phyloP scores from a whole-genome alignment of 2,329 filamentous ascomycete genomes.

The Penicillium sp. region DNA sequence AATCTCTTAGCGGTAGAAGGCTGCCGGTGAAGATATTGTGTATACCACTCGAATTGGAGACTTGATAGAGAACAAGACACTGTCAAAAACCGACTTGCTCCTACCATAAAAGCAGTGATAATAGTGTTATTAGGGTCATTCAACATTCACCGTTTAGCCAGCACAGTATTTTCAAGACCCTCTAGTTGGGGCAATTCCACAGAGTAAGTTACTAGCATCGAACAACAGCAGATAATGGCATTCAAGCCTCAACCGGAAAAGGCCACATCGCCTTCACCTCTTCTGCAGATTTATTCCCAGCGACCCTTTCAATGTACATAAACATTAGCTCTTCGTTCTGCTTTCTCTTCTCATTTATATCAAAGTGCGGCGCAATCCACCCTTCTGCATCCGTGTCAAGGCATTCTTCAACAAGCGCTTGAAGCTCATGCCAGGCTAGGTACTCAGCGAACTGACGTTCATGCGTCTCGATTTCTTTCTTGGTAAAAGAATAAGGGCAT shows the following conservation, averaged over 20 bases:
- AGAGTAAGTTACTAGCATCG: too few species aligned
- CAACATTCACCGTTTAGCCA: too few species aligned
- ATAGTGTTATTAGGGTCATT: too few species aligned
- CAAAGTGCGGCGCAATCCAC: slow-evolving; percentile 32
- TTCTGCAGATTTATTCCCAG: slow-evolving; percentile 15
- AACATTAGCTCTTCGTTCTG: slow-evolving; percentile 26
- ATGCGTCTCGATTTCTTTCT: slow-evolving; percentile 27
- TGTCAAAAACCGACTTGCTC: too few species aligned
- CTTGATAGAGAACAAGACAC: too few species aligned
- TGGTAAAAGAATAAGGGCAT: slow-evolving; percentile 28
- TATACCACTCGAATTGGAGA: too few species aligned
- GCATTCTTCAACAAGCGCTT: slow-evolving; percentile 24
- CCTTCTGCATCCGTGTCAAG: slow-evolving; percentile 35
- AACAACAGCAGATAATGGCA: too few species aligned
- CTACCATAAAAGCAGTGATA: too few species aligned
- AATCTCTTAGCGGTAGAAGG: too few species aligned
- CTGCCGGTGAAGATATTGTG: too few species aligned
- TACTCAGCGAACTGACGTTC: slow-evolving; percentile 31
- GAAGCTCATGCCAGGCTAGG: slow-evolving; percentile 24
- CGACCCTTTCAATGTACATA: slow-evolving; percentile 17
- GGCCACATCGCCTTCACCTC: slow-evolving; percentile 21
- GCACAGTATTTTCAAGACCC: too few species aligned
- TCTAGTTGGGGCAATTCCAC: too few species aligned
- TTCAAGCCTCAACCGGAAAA: slow-evolving; percentile 7
- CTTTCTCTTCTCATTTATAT: slow-evolving; percentile 22